Evolutionary conservation across 176 grass and related monocot genomes (phyloP).

Genomic region (Avena insularis): DNA sequence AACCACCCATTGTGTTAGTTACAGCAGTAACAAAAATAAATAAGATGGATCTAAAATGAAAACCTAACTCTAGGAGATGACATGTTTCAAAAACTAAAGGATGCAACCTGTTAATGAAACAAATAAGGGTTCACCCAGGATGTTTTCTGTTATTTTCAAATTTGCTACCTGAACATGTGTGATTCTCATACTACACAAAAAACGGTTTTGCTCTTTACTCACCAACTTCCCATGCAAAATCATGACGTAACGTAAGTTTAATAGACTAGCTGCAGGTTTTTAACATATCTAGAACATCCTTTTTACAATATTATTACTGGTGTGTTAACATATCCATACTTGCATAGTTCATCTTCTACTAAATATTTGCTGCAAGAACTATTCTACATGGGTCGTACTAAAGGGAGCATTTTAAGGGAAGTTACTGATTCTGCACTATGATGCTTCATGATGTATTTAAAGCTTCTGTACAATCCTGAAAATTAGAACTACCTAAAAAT

Average conservation of each 20-base stretch:
- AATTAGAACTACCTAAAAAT: not conserved
- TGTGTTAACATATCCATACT: not conserved
- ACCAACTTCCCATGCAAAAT: slow-evolving; percentile 13
- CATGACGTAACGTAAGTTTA: not conserved
- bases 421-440: not conserved
- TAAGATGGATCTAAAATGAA: not conserved
- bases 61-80: slow-evolving; percentile 11
- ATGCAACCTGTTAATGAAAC: slow-evolving; percentile 5
- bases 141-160: slow-evolving; percentile 15
- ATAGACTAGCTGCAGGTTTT: slow-evolving; percentile 5
- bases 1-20: slow-evolving; percentile 25
- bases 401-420: slow-evolving; percentile 10
- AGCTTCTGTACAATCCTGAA: slow-evolving; percentile 11
- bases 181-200: not conserved
- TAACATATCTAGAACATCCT: not conserved
- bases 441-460: slow-evolving; percentile 9
- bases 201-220: not conserved
- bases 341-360: not conserved
- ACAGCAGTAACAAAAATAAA: slow-evolving; percentile 4
- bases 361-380: not conserved
- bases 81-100: slow-evolving; percentile 1
- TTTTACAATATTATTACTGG: not conserved
- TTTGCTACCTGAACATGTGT: not conserved
- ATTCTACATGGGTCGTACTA: not conserved
- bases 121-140: not conserved